Conservation (phyloP, 164 flowering plant species). For the Vitis riparia region DNA sequence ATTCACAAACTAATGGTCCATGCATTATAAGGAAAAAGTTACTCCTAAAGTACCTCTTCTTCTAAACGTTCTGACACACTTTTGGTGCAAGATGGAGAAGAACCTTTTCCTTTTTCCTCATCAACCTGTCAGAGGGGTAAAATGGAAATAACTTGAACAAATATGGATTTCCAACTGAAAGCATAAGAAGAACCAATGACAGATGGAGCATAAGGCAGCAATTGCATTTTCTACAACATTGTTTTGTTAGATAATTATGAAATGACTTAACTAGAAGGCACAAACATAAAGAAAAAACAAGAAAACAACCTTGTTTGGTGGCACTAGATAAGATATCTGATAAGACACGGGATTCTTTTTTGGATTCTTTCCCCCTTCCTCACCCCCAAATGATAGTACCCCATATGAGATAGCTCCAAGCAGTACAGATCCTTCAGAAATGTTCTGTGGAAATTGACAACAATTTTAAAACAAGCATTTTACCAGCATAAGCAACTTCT, state of each 20-base stretch:
- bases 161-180: not conserved
- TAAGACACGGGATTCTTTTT: constrained; percentile 61
- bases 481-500: not conserved
- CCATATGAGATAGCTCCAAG: constrained; percentile 78
- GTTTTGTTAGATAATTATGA: not conserved
- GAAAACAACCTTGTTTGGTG: constrained; percentile 72
- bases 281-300: not conserved
- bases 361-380: constrained; percentile 45
- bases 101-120: constrained; percentile 66
- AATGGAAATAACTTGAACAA: not conserved
- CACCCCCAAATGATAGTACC: constrained; percentile 40
- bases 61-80: constrained; percentile 66
- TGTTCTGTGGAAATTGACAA: constrained; percentile 43
- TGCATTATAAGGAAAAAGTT: not conserved
- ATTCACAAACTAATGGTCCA: not conserved
- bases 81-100: constrained; percentile 43
- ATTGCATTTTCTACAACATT: not conserved
- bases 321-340: constrained; percentile 65
- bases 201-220: not conserved
- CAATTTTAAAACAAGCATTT: not conserved
- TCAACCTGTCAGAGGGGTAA: constrained; percentile 47
- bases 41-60: constrained; percentile 67
- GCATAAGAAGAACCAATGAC: not conserved
- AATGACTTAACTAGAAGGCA: not conserved
- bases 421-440: constrained; percentile 75